A percentile compares a stretch with the other conserved stretches of the same genome.
These are phyloP conservation scores for Rhipidocladum racemiflorum DNA, from an alignment of 176 grass and related monocot species.

Conservation along the genomic window DNA sequence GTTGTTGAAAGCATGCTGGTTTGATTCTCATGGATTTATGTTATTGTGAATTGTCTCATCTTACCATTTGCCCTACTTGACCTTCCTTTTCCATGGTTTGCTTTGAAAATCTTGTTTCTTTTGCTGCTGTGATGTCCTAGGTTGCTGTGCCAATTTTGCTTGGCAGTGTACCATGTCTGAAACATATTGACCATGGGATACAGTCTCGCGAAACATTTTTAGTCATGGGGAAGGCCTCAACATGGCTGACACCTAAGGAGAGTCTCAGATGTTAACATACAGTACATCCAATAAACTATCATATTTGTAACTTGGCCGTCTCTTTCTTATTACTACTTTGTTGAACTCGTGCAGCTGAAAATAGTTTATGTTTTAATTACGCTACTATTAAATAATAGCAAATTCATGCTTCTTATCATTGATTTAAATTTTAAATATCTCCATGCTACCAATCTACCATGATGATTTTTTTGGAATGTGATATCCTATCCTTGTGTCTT, in stretches of 20 bases:
- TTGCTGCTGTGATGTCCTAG: slow-evolving; percentile 8
- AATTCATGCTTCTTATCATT: neutral
- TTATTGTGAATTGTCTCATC: neutral
- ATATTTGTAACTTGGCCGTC: neutral
- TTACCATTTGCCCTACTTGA: slow-evolving; percentile 2
- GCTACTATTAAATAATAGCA: neutral
- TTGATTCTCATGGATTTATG: slow-evolving; percentile 22
- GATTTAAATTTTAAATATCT: neutral
- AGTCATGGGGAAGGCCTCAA: neutral
- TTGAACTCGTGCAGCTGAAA: neutral
- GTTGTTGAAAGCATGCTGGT: slow-evolving; percentile 12
- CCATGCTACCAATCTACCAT: neutral
- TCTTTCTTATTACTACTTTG: neutral
- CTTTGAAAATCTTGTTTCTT: neutral
- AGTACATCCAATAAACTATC: neutral
- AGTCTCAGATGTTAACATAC: neutral
- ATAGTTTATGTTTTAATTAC: neutral
- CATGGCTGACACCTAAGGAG: neutral
- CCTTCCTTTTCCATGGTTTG: neutral
- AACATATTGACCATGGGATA: neutral
- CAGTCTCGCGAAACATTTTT: neutral
- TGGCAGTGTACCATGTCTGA: neutral
- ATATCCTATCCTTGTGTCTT: neutral
- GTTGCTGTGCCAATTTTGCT: neutral
- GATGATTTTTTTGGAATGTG: neutral